Evolutionary conservation across 1,284 basidiomycete genomes (phyloP).

Genomic region (Microbotryomycetes sp.): DNA sequence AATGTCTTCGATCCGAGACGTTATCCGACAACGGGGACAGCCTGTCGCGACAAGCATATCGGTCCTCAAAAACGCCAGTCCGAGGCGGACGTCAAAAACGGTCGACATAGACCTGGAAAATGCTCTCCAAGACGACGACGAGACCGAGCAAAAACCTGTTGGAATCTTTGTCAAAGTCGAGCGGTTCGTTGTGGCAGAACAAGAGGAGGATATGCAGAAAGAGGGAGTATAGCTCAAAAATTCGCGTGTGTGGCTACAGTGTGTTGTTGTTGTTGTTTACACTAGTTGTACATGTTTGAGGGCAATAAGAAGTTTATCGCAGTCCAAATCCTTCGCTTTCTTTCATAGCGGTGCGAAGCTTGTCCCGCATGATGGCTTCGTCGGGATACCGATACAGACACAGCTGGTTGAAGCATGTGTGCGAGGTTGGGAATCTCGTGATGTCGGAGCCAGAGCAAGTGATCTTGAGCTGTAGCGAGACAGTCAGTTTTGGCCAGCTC

Average conservation of each 20-base stretch:
- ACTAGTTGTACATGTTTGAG: neutral
- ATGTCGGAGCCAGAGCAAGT: slow-evolving; percentile 14
- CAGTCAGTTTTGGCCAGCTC: too few species aligned
- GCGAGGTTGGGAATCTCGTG: slow-evolving; percentile 2
- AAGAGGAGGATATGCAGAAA: neutral
- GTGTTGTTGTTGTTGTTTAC: neutral
- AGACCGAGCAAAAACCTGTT: neutral
- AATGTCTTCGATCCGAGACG: neutral
- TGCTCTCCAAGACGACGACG: neutral
- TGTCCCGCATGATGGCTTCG: neutral
- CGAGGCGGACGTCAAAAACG: neutral
- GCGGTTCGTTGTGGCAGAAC: neutral
- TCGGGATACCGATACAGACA: slow-evolving; percentile 10
- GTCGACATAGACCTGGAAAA: neutral
- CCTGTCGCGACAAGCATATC: neutral
- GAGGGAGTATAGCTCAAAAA: too few species aligned
- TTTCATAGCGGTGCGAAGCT: neutral
- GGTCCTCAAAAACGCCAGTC: neutral
- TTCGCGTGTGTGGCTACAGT: too few species aligned
- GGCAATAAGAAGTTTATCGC: neutral
- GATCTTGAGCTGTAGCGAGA: slow-evolving; percentile 19
- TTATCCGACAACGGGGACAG: neutral
- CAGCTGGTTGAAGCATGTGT: slow-evolving; percentile 25
- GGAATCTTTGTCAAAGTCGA: neutral
- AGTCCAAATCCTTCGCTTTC: neutral